A percentile compares a stretch with the other conserved stretches of the same genome.
Conservation (phyloP, 495 filamentous ascomycete species). For the Wilcoxina mikolae region DNA sequence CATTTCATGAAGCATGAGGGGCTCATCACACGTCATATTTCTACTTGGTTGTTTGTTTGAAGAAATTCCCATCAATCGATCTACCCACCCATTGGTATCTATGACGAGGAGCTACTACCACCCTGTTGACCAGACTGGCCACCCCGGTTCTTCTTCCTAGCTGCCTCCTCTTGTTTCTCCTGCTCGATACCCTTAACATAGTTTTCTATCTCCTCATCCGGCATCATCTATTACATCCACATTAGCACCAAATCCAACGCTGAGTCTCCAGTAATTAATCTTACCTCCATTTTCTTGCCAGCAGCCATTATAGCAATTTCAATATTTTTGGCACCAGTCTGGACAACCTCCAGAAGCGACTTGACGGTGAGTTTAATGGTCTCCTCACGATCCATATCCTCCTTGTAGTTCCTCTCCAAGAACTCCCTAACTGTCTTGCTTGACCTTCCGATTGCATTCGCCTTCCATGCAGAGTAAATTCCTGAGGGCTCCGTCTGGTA, state of each 20-base stretch:
- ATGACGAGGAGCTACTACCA: conserved; percentile 6
- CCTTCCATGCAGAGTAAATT: conserved; percentile 99
- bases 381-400: conserved; percentile 86
- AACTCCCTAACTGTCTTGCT: conserved; percentile 98
- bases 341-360: conserved; percentile 91
- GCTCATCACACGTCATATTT: neutral
- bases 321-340: conserved; percentile 98
- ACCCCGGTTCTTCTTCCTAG: conserved; percentile 71
- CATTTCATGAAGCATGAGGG: neutral
- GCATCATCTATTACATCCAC: conserved; percentile 52
- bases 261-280: neutral
- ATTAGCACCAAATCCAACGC: too few species aligned
- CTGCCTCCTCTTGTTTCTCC: conserved; percentile 97
- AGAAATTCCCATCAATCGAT: neutral
- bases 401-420: conserved; percentile 93
- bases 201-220: conserved; percentile 83
- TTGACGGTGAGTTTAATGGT: conserved; percentile 97
- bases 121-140: conserved; percentile 15
- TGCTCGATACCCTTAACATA: conserved; percentile 98
- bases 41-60: neutral
- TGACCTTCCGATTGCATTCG: conserved; percentile 93
- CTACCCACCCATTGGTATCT: neutral
- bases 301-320: conserved; percentile 98
- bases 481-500: conserved; percentile 98
- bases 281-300: conserved; percentile 62